phyloP scores from a whole-genome alignment of 228 moss, liverwort and hornwort genomes.

The Sphagnum fallax region DNA sequence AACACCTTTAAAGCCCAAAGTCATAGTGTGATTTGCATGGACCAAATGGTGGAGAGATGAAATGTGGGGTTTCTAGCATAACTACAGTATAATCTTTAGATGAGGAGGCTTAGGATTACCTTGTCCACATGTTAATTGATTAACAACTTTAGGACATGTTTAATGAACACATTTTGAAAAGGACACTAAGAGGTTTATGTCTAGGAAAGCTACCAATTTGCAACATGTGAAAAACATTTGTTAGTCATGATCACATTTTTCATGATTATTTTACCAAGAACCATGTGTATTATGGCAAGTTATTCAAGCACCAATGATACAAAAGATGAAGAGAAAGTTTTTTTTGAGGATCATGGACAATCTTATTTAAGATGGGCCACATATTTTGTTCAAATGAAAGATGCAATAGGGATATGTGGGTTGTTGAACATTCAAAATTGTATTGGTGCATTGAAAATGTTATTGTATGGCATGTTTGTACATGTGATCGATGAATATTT shows the following conservation, averaged over 20 bases:
- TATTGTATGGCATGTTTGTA: not conserved
- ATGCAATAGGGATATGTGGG: not conserved
- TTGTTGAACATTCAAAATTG: not conserved
- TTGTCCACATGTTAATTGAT: not conserved
- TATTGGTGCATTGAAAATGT: constrained; percentile 1
- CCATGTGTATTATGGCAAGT: not conserved
- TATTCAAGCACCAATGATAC: not conserved
- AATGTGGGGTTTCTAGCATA: no score
- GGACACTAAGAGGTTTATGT: not conserved
- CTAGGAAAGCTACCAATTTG: not conserved
- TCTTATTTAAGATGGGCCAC: not conserved
- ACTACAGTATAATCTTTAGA: no score
- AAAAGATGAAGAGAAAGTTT: not conserved
- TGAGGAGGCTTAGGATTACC: not conserved
- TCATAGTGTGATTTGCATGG: no score
- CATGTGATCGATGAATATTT: constrained; percentile 3
- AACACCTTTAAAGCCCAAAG: no score
- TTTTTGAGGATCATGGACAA: not conserved
- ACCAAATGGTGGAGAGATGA: no score
- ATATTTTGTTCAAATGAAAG: constrained; percentile 3
- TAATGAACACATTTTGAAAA: not conserved
- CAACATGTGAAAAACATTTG: not conserved
- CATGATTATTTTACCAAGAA: not conserved
- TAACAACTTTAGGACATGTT: not conserved
- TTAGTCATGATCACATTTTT: not conserved